Conservation (phyloP, 2,329 filamentous ascomycete genomes). For the Fusarium scirpi region DNA sequence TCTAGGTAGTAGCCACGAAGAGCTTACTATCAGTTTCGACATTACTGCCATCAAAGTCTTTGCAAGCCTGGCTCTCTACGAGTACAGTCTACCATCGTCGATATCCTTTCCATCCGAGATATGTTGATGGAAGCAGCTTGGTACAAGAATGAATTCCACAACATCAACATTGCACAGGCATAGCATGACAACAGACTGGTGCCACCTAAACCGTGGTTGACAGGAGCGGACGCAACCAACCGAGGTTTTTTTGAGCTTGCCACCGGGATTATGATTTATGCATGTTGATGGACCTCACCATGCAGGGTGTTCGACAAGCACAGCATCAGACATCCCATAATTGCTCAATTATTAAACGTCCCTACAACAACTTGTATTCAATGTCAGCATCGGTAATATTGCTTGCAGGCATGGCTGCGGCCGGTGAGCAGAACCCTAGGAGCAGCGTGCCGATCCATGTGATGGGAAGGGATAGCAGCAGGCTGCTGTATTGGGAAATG, state of each 20-base stretch:
- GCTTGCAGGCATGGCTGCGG: conserved; percentile 43
- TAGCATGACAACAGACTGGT: conserved; percentile 9
- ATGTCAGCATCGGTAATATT: conserved; percentile 43
- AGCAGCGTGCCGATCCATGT: conserved; percentile 43
- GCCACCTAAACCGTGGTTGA: conserved; percentile 7
- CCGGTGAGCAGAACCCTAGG: conserved; percentile 44
- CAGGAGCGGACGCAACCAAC: conserved; percentile 26
- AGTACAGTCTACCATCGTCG: not conserved
- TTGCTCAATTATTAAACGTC: conserved; percentile 4
- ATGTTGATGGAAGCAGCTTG: not conserved
- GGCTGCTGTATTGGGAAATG: conserved; percentile 45
- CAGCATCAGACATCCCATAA: conserved; percentile 1
- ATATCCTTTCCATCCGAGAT: not conserved
- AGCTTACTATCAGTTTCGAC: conserved; percentile 23
- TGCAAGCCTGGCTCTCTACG: conserved; percentile 1
- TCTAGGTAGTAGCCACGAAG: conserved; percentile 7
- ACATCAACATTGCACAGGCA: conserved; percentile 4
- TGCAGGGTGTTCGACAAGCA: conserved; percentile 3
- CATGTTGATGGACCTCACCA: conserved; percentile 32
- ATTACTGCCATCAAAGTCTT: conserved; percentile 31
- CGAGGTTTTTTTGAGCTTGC: conserved; percentile 10
- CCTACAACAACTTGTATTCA: conserved; percentile 5
- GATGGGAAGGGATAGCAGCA: conserved; percentile 44
- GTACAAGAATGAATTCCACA: not conserved
- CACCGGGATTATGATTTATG: conserved; percentile 19